Conservation (phyloP, 495 filamentous ascomycete species). For the Bombardia bombarda region DNA sequence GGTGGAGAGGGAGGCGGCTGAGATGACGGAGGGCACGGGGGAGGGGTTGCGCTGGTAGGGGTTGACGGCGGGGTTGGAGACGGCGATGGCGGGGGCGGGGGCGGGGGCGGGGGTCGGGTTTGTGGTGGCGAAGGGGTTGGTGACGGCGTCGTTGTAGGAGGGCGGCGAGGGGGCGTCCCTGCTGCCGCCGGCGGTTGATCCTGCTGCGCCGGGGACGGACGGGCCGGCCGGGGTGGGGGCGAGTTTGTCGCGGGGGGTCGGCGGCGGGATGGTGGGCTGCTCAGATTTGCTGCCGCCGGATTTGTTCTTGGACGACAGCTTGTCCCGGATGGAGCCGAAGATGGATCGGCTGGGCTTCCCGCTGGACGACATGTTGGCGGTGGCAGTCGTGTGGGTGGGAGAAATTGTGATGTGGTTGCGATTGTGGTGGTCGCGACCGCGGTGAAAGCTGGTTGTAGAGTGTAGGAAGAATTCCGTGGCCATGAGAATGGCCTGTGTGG, state of each 20-base stretch:
- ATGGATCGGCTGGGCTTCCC: slow-evolving; percentile 1
- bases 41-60: slow-evolving; percentile 8
- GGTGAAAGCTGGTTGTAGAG: not conserved
- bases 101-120: slow-evolving; percentile 5
- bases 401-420: not conserved
- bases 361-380: slow-evolving; percentile 3
- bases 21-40: slow-evolving; percentile 13
- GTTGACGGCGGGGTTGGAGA: not conserved
- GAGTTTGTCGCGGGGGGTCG: not conserved
- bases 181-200: not conserved
- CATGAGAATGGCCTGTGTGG: not conserved
- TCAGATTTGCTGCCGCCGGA: not conserved
- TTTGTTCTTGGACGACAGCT: slow-evolving; percentile 3
- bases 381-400: not conserved
- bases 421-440: not conserved
- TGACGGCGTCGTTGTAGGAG: not conserved
- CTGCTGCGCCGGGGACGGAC: not conserved
- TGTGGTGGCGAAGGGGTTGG: slow-evolving; percentile 3
- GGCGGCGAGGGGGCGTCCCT: too few species aligned
- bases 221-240: not conserved
- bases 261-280: slow-evolving; percentile 1
- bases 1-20: slow-evolving; percentile 13
- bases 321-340: slow-evolving; percentile 14
- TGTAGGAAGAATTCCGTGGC: not conserved
- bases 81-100: slow-evolving; percentile 10